These are phyloP conservation scores for Termitomyces sp. DNA, from an alignment of 768 basidiomycete genomes.

Conservation along the genomic window DNA sequence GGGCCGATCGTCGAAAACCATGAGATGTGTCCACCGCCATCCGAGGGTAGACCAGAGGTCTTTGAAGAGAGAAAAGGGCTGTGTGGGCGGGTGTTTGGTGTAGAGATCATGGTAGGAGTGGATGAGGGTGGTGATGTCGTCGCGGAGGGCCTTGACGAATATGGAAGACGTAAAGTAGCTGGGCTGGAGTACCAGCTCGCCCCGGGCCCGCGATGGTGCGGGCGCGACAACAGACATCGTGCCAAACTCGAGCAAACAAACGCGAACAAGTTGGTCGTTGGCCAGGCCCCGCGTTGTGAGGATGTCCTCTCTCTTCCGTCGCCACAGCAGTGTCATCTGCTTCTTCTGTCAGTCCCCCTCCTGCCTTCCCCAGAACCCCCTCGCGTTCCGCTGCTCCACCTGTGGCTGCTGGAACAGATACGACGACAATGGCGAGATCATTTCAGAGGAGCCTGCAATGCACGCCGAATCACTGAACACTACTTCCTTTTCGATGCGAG, in stretches of 20 bases:
- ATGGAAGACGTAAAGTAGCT: constrained; percentile 74
- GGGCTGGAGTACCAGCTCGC: constrained; percentile 64
- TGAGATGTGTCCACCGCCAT: constrained; percentile 76
- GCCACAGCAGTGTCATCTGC: constrained; percentile 47
- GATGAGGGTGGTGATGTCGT: constrained; percentile 55
- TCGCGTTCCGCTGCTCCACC: constrained; percentile 57
- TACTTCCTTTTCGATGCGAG: constrained; percentile 65
- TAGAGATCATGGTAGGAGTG: constrained; percentile 48
- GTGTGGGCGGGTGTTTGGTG: constrained; percentile 19
- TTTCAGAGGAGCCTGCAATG: constrained; percentile 87
- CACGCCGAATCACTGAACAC: constrained; percentile 71
- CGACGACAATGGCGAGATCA: constrained; percentile 65
- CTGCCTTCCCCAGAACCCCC: constrained; percentile 39
- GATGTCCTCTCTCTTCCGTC: constrained; percentile 47
- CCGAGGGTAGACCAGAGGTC: constrained; percentile 57
- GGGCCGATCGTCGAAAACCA: constrained; percentile 60
- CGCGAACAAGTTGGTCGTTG: not conserved
- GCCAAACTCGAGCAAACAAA: constrained; percentile 14
- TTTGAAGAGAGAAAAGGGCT: constrained; percentile 71
- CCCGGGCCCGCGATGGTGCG: constrained; percentile 52
- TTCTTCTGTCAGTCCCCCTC: constrained; percentile 62
- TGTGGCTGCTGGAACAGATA: constrained; percentile 76
- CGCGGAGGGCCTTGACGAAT: constrained; percentile 58
- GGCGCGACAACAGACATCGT: constrained; percentile 43
- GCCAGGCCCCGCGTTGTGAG: not conserved